Conservation (phyloP, 2,329 filamentous ascomycete genomes). For the Fusarium pseudocircinatum region DNA sequence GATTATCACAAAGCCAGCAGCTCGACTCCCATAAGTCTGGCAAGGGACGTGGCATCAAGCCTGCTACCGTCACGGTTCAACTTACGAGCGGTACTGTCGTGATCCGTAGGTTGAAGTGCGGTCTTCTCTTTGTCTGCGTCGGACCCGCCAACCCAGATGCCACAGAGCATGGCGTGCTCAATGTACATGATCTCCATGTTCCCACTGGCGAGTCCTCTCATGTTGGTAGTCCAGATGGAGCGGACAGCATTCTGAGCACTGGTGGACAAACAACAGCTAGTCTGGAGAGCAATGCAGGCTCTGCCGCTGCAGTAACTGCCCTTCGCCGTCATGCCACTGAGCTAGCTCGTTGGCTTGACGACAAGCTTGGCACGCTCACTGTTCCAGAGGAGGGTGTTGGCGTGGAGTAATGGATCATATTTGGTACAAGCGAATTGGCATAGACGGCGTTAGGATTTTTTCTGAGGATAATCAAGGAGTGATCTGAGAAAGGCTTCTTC, state of each 20-base stretch:
- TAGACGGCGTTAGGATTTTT: conserved; percentile 37
- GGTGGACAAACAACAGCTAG: conserved; percentile 57
- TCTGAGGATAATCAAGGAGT: conserved; percentile 8
- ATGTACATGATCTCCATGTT: conserved; percentile 31
- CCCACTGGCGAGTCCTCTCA: conserved; percentile 48
- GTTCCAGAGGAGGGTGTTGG: conserved; percentile 64
- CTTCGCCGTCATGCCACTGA: conserved; percentile 68
- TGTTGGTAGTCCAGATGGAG: conserved; percentile 54
- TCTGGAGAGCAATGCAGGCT: conserved; percentile 51
- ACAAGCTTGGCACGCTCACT: conserved; percentile 63
- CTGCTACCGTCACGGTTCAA: conserved; percentile 65
- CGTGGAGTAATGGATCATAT: conserved; percentile 39
- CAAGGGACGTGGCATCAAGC: conserved; percentile 44
- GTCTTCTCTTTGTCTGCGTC: conserved; percentile 70
- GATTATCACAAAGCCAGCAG: conserved; percentile 39
- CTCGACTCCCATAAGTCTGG: conserved; percentile 31
- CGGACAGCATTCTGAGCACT: conserved; percentile 58
- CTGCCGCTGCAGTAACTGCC: conserved; percentile 58
- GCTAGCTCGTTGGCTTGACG: conserved; percentile 67
- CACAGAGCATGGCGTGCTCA: conserved; percentile 29
- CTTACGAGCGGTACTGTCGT: conserved; percentile 68
- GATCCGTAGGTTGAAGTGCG: conserved; percentile 66
- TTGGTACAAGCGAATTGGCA: conserved; percentile 24
- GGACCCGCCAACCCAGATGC: conserved; percentile 55
- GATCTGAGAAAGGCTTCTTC: conserved; percentile 12